These are phyloP conservation scores for Nicotiana rustica DNA, from an alignment of 305 asterid genomes.

Conservation along the genomic window DNA sequence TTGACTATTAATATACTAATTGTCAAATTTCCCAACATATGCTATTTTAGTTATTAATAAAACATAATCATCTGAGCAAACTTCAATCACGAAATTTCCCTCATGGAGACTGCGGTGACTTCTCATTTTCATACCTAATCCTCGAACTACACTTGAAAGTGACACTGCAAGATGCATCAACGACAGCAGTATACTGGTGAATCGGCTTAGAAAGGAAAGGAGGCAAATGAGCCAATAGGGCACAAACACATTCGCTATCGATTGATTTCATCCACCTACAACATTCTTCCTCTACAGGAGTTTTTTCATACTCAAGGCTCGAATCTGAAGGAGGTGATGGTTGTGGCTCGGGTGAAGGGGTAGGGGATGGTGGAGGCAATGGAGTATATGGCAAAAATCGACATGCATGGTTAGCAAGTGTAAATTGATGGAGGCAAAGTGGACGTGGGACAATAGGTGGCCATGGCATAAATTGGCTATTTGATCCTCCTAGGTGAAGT, in stretches of 20 bases:
- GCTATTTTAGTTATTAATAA: neutral
- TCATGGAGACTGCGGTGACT: conserved; percentile 18
- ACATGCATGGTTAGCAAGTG: conserved; percentile 64
- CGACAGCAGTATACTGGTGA: conserved; percentile 58
- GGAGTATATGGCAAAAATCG: conserved; percentile 52
- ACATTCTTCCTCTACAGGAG: conserved; percentile 49
- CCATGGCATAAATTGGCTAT: conserved; percentile 42
- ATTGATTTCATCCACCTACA: conserved; percentile 60
- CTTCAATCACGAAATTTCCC: neutral
- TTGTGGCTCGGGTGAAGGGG: neutral
- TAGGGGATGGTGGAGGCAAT: conserved; percentile 40
- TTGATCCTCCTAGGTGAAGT: conserved; percentile 40
- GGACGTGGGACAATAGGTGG: conserved; percentile 44
- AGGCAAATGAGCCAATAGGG: conserved; percentile 55
- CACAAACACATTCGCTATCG: conserved; percentile 60
- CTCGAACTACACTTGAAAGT: conserved; percentile 55
- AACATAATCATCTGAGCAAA: neutral
- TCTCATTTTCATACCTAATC: neutral
- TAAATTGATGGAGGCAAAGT: conserved; percentile 56
- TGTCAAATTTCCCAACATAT: neutral
- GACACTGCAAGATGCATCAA: conserved; percentile 48
- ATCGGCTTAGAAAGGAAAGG: conserved; percentile 58
- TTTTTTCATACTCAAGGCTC: neutral
- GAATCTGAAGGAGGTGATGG: neutral
- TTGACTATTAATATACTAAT: neutral